Evolutionary conservation across 345 rosid genomes (phyloP).

Genomic region (Durio zibethinus): DNA sequence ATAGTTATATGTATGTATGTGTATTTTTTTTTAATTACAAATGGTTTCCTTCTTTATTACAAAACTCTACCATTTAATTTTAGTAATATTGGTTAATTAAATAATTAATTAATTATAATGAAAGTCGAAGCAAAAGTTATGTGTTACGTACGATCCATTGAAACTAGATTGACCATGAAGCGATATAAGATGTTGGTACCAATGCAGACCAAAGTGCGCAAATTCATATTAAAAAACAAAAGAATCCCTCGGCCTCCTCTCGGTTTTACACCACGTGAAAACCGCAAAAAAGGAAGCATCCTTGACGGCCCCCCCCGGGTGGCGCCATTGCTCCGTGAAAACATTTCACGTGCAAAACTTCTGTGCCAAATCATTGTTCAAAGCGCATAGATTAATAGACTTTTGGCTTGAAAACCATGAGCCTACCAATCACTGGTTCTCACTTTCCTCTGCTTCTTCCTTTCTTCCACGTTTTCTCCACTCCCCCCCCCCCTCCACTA

Average conservation of each 20-base stretch:
- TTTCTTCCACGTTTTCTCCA: slow-evolving; percentile 18
- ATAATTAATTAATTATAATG: no score
- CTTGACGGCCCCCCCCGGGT: not conserved
- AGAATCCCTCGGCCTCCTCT: not conserved
- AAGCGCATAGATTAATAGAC: not conserved
- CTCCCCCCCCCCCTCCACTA: not conserved
- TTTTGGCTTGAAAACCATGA: slow-evolving; percentile 12
- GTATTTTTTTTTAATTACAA: no score
- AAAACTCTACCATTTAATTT: no score
- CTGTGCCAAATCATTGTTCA: not conserved
- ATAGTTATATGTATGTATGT: no score
- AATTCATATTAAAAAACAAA: not conserved
- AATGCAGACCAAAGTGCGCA: no score
- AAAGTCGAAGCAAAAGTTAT: not conserved
- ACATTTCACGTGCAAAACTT: not conserved
- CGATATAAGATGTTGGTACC: not conserved
- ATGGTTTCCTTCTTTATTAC: no score
- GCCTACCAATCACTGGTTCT: not conserved
- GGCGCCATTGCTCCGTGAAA: not conserved
- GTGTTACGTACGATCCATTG: not conserved
- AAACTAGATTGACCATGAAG: not conserved
- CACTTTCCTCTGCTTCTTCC: slow-evolving; percentile 18
- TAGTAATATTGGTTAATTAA: no score
- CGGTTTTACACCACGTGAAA: not conserved
- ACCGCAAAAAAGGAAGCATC: not conserved